These are phyloP conservation scores for Sporisorium graminicola DNA, from an alignment of 1,284 basidiomycete genomes.

Conservation along the genomic window DNA sequence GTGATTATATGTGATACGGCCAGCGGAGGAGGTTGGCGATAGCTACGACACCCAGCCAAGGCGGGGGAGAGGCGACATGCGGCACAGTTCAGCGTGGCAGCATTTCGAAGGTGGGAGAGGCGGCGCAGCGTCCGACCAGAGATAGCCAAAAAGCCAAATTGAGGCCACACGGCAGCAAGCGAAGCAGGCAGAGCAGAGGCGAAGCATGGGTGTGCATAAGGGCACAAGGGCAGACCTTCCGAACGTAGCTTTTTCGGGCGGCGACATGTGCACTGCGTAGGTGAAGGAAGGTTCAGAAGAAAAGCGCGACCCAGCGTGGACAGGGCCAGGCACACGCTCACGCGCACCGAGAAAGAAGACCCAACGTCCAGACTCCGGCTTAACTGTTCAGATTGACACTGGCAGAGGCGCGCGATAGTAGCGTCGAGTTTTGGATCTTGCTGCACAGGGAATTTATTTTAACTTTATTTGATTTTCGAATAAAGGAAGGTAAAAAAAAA, in stretches of 20 bases:
- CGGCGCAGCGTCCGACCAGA: background rate
- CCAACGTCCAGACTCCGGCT: slow-evolving; percentile 5
- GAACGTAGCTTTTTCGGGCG: background rate
- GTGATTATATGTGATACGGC: background rate
- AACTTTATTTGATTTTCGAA: background rate
- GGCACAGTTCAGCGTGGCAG: background rate
- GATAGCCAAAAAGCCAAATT: slow-evolving; percentile 2
- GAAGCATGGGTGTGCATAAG: slow-evolving; percentile 1
- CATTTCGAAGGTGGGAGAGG: background rate
- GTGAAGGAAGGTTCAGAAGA: background rate
- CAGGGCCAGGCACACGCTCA: slow-evolving; percentile 1
- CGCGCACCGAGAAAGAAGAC: background rate
- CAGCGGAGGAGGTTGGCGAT: background rate
- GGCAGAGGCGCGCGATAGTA: background rate
- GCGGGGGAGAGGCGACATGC: background rate
- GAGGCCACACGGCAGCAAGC: slow-evolving; percentile 3
- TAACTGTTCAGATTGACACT: background rate
- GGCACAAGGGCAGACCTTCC: slow-evolving; percentile 3
- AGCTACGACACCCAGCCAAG: background rate
- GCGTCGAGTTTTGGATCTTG: background rate
- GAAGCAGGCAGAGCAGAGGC: background rate
- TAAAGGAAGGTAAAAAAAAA: background rate
- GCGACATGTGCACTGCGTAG: no score
- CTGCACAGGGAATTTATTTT: background rate
- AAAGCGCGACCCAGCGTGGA: background rate